Percentiles rank a stretch among this genome's conserved stretches.
Evolutionary conservation across 225 moss, liverwort and hornwort species (phyloP).

Genomic region (Bryum argenteum): DNA sequence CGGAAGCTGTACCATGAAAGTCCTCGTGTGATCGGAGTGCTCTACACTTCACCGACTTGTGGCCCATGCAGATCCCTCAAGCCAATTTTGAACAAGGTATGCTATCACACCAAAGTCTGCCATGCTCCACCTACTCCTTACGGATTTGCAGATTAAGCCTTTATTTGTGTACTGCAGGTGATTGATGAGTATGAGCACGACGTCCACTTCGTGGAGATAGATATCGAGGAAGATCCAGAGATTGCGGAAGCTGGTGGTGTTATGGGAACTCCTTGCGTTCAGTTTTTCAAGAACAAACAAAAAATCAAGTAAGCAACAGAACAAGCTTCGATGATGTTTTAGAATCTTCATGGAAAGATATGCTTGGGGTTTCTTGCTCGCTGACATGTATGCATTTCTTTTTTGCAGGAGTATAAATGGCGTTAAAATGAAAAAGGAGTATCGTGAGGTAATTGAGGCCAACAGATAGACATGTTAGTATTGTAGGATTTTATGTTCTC

Average conservation of each 20-base stretch:
- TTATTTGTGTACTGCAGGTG: conserved; percentile 56
- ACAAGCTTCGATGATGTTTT: neutral
- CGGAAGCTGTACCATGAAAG: conserved; percentile 96
- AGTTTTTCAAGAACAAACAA: conserved; percentile 95
- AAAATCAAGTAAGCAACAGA: conserved; percentile 37
- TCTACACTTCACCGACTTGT: conserved; percentile 94
- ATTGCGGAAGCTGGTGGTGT: conserved; percentile 97
- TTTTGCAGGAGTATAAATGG: conserved; percentile 76
- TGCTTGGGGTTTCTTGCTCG: conserved; percentile 15
- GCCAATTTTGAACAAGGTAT: conserved; percentile 93
- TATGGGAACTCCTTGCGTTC: conserved; percentile 95
- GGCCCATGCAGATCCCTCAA: conserved; percentile 94
- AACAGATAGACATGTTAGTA: conserved; percentile 50
- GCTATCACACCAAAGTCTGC: neutral
- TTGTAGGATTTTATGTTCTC: conserved; percentile 17
- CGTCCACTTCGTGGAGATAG: conserved; percentile 92
- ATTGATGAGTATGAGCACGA: conserved; percentile 81
- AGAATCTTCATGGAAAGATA: too few species aligned
- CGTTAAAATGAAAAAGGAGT: conserved; percentile 98
- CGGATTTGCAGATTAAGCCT: too few species aligned
- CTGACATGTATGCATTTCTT: neutral
- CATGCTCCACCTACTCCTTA: too few species aligned
- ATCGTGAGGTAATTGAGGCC: conserved; percentile 81
- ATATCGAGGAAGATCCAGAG: conserved; percentile 98
- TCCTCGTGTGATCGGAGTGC: conserved; percentile 87